Evolutionary conservation across 306 rosid genomes (phyloP), one percentile per base, ranked within the genome.

Genomic region (Hippophae tibetana): DNA sequence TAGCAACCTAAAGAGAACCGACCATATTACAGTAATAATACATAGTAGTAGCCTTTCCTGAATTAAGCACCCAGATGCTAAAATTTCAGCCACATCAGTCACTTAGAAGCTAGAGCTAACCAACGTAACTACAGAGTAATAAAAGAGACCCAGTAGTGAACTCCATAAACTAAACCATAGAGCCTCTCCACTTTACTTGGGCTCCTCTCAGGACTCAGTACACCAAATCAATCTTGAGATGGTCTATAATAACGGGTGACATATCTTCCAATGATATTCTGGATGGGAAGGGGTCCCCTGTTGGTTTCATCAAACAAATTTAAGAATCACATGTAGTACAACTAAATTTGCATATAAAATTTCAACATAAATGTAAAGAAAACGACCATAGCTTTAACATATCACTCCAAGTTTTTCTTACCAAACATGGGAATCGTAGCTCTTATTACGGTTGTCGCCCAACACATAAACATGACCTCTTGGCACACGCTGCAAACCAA

Each of bases 401-500:
- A 4, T 23, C 53, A 12, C 53, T 49, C 4, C 38, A 31, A 31
- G 3, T 31, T 31, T 31, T 57, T 73, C 87, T 67, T 61, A 83
- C 96, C 92, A 92, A 44, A 57, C 61, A 80, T 81, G 96, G 50
- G 96, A 92, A 67, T 87, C 96, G 48, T 68, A 76, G 76, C 95
- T 92, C 55, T 69, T 81, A 62, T 92, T 87, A 27, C 98, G 86
- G 81, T 92, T 92, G 81, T 92, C 95, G 41, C 98, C 96, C 78
- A 87, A 58, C 60, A 92, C 93, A 63, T 78, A 92, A 56, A 90
- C 95, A 80, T 87, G 87, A 61, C 83, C 89, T 55, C 76, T 63
- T 18, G 98, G 98, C 62, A 90, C 96, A 69, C 50, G 46, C 98
- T 90, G 89, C 85, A 64, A 65, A 60, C 62, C 45, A 55, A 10